phyloP scores from a whole-genome alignment of 495 filamentous ascomycete genomes.

The Daldinia concentrica region DNA sequence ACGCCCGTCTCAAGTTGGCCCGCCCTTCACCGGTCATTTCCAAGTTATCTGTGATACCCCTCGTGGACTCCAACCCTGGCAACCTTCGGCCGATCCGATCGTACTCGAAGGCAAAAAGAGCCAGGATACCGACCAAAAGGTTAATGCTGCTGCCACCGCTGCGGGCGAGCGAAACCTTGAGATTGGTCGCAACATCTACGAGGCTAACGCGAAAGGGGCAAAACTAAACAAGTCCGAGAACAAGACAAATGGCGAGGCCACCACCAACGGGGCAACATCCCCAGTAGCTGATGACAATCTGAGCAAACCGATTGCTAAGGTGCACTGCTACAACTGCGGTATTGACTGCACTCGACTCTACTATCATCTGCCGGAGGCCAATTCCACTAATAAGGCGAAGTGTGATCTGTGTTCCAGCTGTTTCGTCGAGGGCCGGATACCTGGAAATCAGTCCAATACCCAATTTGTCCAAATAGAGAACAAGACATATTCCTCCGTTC shows the following conservation, averaged over 20 bases:
- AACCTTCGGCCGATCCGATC: slow-evolving; percentile 80
- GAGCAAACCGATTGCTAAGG: slow-evolving; percentile 64
- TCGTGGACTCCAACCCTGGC: slow-evolving; percentile 91
- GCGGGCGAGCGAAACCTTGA: slow-evolving; percentile 88
- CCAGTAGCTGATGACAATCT: slow-evolving; percentile 60
- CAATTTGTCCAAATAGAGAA: slow-evolving; percentile 92
- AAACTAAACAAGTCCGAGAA: slow-evolving; percentile 64
- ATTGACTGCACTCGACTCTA: slow-evolving; percentile 92
- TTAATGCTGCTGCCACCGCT: slow-evolving; percentile 66
- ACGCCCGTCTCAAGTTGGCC: slow-evolving; percentile 92
- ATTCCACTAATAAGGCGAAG: slow-evolving; percentile 68
- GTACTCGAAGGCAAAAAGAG: slow-evolving; percentile 74
- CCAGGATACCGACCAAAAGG: slow-evolving; percentile 77
- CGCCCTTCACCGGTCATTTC: slow-evolving; percentile 97
- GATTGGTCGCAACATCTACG: slow-evolving; percentile 93
- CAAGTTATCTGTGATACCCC: slow-evolving; percentile 93
- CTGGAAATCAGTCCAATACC: slow-evolving; percentile 71
- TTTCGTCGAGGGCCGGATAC: slow-evolving; percentile 81
- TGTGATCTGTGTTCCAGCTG: slow-evolving; percentile 91
- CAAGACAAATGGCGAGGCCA: slow-evolving; percentile 77
- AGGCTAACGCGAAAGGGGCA: slow-evolving; percentile 86
- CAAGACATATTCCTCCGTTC: slow-evolving; percentile 72
- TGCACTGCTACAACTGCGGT: slow-evolving; percentile 89
- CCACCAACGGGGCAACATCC: slow-evolving; percentile 63
- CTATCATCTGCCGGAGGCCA: slow-evolving; percentile 80